Percentiles rank a stretch among this genome's conserved stretches.
phyloP scores from a whole-genome alignment of 306 rosid species.

The Quercus alba region DNA sequence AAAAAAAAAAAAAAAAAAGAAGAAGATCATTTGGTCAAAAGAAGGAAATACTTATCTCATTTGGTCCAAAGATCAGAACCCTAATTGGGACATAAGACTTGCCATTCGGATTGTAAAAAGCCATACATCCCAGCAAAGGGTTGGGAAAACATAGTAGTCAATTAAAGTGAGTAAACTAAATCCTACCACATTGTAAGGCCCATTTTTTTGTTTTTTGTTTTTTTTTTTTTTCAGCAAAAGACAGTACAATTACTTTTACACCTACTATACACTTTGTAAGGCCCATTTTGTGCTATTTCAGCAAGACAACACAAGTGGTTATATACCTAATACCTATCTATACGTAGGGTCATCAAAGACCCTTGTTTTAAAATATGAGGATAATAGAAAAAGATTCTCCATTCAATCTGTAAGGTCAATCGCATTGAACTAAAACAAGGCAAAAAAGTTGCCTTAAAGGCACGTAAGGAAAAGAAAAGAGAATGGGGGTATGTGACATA shows the following conservation, averaged over 20 bases:
- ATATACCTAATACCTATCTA: not conserved
- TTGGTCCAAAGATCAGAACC: too few species aligned
- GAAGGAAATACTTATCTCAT: too few species aligned
- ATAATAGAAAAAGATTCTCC: not conserved
- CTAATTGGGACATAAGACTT: too few species aligned
- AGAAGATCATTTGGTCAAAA: too few species aligned
- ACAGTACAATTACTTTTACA: too few species aligned
- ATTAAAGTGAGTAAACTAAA: not conserved
- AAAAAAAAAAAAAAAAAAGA: too few species aligned
- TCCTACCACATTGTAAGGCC: not conserved
- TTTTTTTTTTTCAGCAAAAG: not conserved
- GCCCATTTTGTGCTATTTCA: too few species aligned
- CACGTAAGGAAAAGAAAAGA: not conserved
- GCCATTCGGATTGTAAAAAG: too few species aligned
- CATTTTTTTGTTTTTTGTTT: not conserved
- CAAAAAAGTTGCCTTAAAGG: not conserved
- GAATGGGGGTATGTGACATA: conserved; percentile 28
- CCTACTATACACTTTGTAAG: not conserved
- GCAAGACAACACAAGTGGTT: too few species aligned
- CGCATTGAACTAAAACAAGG: not conserved
- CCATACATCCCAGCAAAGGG: not conserved
- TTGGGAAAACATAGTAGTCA: not conserved
- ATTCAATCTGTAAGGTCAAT: conserved; percentile 12
- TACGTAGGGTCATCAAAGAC: not conserved
- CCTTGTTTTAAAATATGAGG: not conserved